These are phyloP conservation scores for Fusarium equiseti DNA, from an alignment of 2,329 filamentous ascomycete genomes.

Conservation along the genomic window DNA sequence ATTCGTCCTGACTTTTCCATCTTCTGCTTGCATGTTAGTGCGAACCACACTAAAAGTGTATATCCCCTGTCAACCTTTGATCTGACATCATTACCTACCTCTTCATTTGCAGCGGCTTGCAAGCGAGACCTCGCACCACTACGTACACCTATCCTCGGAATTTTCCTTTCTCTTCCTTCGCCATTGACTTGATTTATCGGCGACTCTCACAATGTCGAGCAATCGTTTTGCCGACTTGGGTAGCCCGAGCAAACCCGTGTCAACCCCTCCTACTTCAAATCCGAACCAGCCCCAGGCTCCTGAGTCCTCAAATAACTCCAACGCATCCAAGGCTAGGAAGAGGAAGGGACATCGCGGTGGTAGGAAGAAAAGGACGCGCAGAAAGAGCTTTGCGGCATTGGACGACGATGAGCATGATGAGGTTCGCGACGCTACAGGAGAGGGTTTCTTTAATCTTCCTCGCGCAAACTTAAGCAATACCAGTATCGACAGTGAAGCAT, in stretches of 20 bases:
- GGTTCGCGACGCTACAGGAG: constrained; percentile 50
- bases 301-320: constrained; percentile 36
- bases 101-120: constrained; percentile 16
- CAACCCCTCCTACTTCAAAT: constrained; percentile 18
- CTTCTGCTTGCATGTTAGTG: constrained; percentile 11
- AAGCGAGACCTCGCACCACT: constrained; percentile 22
- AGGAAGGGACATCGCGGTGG: constrained; percentile 78
- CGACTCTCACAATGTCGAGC: constrained; percentile 48
- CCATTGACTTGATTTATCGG: constrained; percentile 8
- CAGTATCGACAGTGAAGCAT: constrained; percentile 87
- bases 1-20: background rate
- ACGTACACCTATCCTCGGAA: background rate
- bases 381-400: constrained; percentile 82
- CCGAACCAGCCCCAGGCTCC: constrained; percentile 24
- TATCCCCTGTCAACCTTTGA: constrained; percentile 14
- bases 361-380: constrained; percentile 80
- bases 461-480: constrained; percentile 78
- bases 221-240: constrained; percentile 50
- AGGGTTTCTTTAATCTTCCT: constrained; percentile 64
- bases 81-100: constrained; percentile 49
- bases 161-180: constrained; percentile 11
- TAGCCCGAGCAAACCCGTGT: constrained; percentile 24
- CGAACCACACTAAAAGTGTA: constrained; percentile 17
- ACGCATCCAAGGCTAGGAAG: constrained; percentile 63
- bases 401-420: constrained; percentile 66